Conservation (phyloP, 306 rosid genomes). For the Corylus americana region DNA sequence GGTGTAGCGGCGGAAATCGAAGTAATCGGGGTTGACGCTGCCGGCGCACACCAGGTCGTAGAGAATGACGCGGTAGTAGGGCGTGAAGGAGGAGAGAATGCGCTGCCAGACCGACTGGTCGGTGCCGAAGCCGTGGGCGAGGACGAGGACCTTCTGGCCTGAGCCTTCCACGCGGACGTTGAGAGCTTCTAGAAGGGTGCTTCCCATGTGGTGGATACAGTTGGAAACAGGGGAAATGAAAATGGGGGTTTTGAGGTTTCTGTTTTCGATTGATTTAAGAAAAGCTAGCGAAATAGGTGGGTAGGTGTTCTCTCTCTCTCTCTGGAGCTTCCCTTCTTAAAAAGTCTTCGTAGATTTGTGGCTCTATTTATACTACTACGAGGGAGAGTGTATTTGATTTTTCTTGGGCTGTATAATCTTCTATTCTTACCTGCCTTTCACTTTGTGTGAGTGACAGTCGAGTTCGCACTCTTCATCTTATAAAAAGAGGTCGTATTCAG, state of each 20-base stretch:
- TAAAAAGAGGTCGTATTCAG: neutral
- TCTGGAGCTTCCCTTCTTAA: neutral
- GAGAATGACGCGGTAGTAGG: slow-evolving; percentile 67
- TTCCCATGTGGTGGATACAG: slow-evolving; percentile 35
- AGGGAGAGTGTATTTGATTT: neutral
- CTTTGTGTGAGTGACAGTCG: neutral
- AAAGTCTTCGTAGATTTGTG: neutral
- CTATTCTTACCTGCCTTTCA: neutral
- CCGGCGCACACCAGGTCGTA: slow-evolving; percentile 99
- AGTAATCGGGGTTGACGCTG: slow-evolving; percentile 92
- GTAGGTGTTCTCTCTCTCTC: neutral
- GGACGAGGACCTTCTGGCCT: slow-evolving; percentile 64
- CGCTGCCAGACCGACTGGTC: slow-evolving; percentile 97
- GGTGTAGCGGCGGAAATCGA: slow-evolving; percentile 82
- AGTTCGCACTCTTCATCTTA: neutral
- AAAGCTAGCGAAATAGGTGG: slow-evolving; percentile 18
- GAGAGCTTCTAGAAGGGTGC: slow-evolving; percentile 59
- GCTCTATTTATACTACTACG: slow-evolving; percentile 39
- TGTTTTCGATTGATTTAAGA: neutral
- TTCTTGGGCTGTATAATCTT: neutral
- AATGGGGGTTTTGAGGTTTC: neutral
- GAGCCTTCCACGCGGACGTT: slow-evolving; percentile 82
- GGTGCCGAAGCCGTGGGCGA: slow-evolving; percentile 94
- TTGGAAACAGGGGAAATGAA: neutral
- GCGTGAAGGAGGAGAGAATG: slow-evolving; percentile 68